phyloP scores from a whole-genome alignment of 371 early-diverging fungal species.

The Zychaea mexicana region DNA sequence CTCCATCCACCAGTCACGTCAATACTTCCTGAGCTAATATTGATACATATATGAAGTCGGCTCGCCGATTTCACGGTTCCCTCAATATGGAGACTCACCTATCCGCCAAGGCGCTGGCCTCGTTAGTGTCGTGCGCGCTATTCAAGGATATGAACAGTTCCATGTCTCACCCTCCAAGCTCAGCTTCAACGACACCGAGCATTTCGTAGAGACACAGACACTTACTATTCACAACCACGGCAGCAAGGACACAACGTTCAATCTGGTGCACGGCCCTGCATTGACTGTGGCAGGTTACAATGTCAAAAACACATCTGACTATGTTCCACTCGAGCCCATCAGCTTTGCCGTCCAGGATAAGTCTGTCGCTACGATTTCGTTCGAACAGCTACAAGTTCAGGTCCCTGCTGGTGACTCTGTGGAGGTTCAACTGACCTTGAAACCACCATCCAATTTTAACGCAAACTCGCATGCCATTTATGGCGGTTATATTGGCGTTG shows the following conservation, averaged over 20 bases:
- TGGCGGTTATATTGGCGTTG: slow-evolving; percentile 41
- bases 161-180: slow-evolving; percentile 48
- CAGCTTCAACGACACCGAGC: slow-evolving; percentile 71
- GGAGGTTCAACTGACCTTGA: background rate
- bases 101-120: slow-evolving; percentile 78
- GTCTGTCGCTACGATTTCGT: slow-evolving; percentile 25
- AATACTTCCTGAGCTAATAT: background rate
- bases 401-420: slow-evolving; percentile 37
- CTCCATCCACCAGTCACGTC: too few relatives aligned
- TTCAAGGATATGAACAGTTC: slow-evolving; percentile 43
- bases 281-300: slow-evolving; percentile 1
- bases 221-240: slow-evolving; percentile 61
- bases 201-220: slow-evolving; percentile 19
- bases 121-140: slow-evolving; percentile 63
- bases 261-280: slow-evolving; percentile 5
- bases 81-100: slow-evolving; percentile 46
- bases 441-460: background rate
- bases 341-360: background rate
- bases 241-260: slow-evolving; percentile 39
- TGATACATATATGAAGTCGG: slow-evolving; percentile 6
- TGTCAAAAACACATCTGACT: background rate
- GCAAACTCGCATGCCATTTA: slow-evolving; percentile 29
- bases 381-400: slow-evolving; percentile 27
- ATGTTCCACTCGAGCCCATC: background rate
- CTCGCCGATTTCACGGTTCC: slow-evolving; percentile 23